Evolutionary conservation across 106 monocot genomes (phyloP).

Genomic region (Acanthochlamys bracteata): DNA sequence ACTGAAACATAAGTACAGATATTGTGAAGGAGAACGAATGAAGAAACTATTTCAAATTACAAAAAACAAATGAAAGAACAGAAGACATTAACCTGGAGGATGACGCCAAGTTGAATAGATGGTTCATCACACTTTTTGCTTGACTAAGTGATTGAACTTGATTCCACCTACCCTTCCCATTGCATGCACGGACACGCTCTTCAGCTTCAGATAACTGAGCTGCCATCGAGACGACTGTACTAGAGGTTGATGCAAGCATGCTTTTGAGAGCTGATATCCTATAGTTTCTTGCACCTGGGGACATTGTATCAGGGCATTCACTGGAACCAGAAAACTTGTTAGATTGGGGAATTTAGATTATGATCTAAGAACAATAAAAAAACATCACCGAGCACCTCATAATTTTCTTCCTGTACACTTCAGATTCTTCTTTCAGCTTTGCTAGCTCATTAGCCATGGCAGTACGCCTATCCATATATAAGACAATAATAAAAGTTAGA

Average conservation of each 20-base stretch:
- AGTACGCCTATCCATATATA: conserved; percentile 45
- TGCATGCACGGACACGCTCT: conserved; percentile 69
- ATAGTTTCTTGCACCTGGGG: conserved; percentile 85
- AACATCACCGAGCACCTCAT: conserved; percentile 32
- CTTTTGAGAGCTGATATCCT: conserved; percentile 90
- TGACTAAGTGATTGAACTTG: conserved; percentile 79
- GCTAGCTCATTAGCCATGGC: conserved; percentile 79
- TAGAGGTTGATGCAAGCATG: conserved; percentile 77
- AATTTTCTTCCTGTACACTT: conserved; percentile 42
- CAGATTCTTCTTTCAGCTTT: conserved; percentile 76
- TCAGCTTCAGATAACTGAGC: conserved; percentile 94
- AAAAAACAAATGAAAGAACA: background rate
- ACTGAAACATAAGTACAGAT: no score
- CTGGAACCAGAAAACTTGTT: conserved; percentile 22
- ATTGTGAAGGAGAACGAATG: background rate
- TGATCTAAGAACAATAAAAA: background rate
- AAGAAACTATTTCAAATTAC: background rate
- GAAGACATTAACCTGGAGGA: conserved; percentile 44
- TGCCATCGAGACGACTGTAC: conserved; percentile 73
- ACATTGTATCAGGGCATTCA: conserved; percentile 62
- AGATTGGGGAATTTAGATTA: background rate
- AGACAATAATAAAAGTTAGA: background rate
- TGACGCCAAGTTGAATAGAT: conserved; percentile 74
- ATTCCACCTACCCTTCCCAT: conserved; percentile 75
- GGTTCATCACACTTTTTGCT: conserved; percentile 78